Conservation (phyloP, 1,284 basidiomycete genomes). For the Ustilago sp. region DNA sequence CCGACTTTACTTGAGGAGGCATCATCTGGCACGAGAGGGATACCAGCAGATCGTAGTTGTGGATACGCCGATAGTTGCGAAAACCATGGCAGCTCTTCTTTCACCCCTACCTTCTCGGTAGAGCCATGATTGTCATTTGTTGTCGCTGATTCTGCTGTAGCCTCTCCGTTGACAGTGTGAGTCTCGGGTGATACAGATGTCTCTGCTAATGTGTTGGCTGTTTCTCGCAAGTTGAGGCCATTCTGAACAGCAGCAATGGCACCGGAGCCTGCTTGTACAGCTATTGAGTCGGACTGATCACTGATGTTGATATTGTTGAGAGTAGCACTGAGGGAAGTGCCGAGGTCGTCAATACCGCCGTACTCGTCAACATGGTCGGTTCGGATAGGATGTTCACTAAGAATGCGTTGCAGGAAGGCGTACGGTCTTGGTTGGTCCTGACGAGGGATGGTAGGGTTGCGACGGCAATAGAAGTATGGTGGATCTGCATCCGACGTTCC, state of each 20-base stretch:
- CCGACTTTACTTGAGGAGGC: conserved; percentile 16
- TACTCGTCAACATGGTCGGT: conserved; percentile 16
- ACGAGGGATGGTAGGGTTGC: conserved; percentile 45
- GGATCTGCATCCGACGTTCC: conserved; percentile 17
- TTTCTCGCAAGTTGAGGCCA: conserved; percentile 35
- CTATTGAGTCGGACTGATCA: conserved; percentile 16
- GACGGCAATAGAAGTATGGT: conserved; percentile 50
- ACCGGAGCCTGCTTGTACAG: conserved; percentile 27
- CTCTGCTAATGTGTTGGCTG: conserved; percentile 32
- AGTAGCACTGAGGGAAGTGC: background rate
- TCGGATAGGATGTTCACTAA: conserved; percentile 39
- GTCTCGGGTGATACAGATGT: conserved; percentile 8
- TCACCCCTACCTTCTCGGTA: conserved; percentile 5
- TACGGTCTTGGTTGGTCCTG: conserved; percentile 39
- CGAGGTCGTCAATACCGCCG: conserved; percentile 3
- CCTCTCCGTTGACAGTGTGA: background rate
- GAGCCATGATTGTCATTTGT: background rate
- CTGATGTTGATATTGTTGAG: background rate
- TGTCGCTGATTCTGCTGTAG: background rate
- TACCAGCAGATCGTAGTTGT: conserved; percentile 51
- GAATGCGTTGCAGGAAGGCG: conserved; percentile 48
- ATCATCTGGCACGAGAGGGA: conserved; percentile 45
- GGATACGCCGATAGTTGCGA: conserved; percentile 56
- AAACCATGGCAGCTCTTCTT: conserved; percentile 59
- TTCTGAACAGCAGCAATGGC: conserved; percentile 38